A percentile compares a stretch with the other conserved stretches of the same genome.
Conservation (phyloP, 306 rosid species). For the Abrus precatorius region DNA sequence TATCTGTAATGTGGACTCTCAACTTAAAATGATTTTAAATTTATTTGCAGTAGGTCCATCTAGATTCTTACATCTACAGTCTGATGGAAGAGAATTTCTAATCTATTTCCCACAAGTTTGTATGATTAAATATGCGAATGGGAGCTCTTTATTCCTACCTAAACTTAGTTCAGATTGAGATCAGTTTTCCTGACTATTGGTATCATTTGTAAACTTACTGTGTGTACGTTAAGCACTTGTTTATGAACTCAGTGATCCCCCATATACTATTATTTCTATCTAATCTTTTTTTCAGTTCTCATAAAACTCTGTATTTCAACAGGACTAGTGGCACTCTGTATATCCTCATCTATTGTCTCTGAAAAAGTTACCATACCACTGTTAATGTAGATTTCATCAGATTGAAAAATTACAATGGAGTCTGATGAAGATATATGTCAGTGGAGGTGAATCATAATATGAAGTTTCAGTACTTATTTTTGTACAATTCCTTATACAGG, state of each 20-base stretch:
- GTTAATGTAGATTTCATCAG: constrained; percentile 7
- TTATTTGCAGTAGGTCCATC: background rate
- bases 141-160: background rate
- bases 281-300: background rate
- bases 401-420: background rate
- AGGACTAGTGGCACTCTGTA: constrained; percentile 18
- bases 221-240: constrained; percentile 25
- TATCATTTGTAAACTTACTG: constrained; percentile 8
- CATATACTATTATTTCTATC: background rate
- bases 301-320: constrained; percentile 3
- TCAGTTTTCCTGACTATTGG: background rate
- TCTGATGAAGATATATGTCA: constrained; percentile 1
- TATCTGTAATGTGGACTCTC: background rate
- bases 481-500: constrained; percentile 52
- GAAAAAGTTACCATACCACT: background rate
- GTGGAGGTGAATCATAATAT: background rate
- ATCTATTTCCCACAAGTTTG: constrained; percentile 4
- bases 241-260: background rate
- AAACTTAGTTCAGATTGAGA: background rate
- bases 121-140: background rate
- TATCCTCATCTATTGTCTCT: constrained; percentile 21
- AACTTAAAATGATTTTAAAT: background rate
- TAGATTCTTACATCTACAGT: background rate
- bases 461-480: constrained; percentile 6
- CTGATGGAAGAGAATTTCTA: background rate